phyloP scores from a whole-genome alignment of 805 yeast species.

The Schwanniomyces pseudopolymorphus region DNA sequence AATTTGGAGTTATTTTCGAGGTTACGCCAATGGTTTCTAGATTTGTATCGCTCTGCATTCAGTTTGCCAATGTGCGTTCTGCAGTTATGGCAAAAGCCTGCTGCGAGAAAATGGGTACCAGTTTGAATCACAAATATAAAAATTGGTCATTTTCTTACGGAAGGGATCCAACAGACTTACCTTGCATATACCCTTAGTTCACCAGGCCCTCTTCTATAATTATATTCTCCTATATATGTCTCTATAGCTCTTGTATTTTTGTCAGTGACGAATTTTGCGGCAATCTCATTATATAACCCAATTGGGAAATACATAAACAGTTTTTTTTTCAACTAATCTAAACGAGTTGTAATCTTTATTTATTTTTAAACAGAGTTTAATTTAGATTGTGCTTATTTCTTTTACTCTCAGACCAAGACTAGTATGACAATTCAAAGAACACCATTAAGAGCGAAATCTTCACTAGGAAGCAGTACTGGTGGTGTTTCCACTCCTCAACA shows the following conservation, averaged over 20 bases:
- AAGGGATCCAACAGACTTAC: constrained; percentile 62
- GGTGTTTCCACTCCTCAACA: constrained; percentile 13
- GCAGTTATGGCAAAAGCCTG: constrained; percentile 60
- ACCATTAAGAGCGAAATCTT: constrained; percentile 27
- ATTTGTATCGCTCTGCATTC: constrained; percentile 59
- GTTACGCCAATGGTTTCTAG: constrained; percentile 66
- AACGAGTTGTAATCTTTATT: not conserved
- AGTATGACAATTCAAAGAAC: constrained; percentile 20
- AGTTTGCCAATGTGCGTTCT: constrained; percentile 55
- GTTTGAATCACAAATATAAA: constrained; percentile 44
- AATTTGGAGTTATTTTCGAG: constrained; percentile 61
- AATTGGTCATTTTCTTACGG: constrained; percentile 70
- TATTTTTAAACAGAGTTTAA: not conserved
- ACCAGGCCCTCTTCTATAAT: too few relatives aligned
- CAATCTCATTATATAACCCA: constrained; percentile 5
- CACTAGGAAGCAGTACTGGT: constrained; percentile 16
- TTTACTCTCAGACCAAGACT: not conserved
- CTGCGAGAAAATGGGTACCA: constrained; percentile 30
- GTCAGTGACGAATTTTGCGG: not conserved
- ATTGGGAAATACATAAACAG: constrained; percentile 10
- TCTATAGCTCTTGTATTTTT: not conserved
- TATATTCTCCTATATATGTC: not conserved
- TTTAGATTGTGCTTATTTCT: not conserved
- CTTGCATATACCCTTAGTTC: constrained; percentile 30
- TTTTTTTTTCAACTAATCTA: not conserved